These are phyloP conservation scores for Proliferodiscus dingleyae DNA, from an alignment of 2,329 filamentous ascomycete genomes.

Conservation along the genomic window DNA sequence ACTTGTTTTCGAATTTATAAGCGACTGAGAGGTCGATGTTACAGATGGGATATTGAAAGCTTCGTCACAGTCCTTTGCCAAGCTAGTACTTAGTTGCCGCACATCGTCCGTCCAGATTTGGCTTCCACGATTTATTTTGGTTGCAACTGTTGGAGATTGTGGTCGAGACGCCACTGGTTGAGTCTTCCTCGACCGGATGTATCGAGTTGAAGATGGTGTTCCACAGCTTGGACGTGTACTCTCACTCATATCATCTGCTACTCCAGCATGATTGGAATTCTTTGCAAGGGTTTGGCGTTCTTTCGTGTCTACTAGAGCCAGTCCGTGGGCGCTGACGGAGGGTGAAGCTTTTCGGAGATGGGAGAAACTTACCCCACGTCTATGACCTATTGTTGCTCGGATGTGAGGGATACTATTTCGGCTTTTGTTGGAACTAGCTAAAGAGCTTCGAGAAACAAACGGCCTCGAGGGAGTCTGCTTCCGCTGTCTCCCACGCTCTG, in stretches of 20 bases:
- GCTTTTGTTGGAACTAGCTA: constrained; percentile 41
- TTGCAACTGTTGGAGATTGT: not conserved
- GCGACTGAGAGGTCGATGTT: constrained; percentile 20
- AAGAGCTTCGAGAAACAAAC: constrained; percentile 41
- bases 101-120: constrained; percentile 66
- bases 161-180: constrained; percentile 9
- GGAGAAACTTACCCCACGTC: constrained; percentile 58
- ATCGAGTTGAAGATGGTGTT: constrained; percentile 19
- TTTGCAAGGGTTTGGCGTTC: not conserved
- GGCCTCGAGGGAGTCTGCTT: constrained; percentile 19
- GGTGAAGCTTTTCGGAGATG: constrained; percentile 40
- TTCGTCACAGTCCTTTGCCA: constrained; percentile 87
- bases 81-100: constrained; percentile 74
- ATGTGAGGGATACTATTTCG: constrained; percentile 32
- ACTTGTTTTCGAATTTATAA: not conserved
- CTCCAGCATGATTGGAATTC: constrained; percentile 21
- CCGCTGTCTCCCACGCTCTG: constrained; percentile 11
- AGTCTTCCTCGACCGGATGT: constrained; percentile 29
- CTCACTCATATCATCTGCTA: constrained; percentile 21
- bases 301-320: not conserved
- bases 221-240: constrained; percentile 11
- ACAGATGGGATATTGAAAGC: constrained; percentile 71
- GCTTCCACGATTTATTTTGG: constrained; percentile 18
- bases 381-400: constrained; percentile 46
- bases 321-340: constrained; percentile 13